These are phyloP conservation scores for Lotus japonicus DNA, from an alignment of 306 rosid species.

Conservation along the genomic window DNA sequence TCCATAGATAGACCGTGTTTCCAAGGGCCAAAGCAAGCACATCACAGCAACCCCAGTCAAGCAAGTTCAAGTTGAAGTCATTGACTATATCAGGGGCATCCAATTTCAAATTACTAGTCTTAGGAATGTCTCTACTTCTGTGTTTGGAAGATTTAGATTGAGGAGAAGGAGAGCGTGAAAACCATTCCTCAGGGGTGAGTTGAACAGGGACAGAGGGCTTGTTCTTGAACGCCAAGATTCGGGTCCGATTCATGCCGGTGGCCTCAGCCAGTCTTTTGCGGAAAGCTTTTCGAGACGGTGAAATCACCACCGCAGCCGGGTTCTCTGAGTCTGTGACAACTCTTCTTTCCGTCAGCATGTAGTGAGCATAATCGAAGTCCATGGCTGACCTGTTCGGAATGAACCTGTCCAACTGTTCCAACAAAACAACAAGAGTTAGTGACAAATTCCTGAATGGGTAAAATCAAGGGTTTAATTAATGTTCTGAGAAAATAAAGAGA, in stretches of 20 bases:
- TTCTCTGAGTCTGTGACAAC: too few relatives aligned
- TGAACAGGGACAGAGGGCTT: too few relatives aligned
- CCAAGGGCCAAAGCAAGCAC: slow-evolving; percentile 65
- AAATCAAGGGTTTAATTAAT: too few relatives aligned
- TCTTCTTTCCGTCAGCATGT: too few relatives aligned
- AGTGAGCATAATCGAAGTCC: too few relatives aligned
- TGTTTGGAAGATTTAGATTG: slow-evolving; percentile 36
- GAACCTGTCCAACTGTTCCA: too few relatives aligned
- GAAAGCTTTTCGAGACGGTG: slow-evolving; percentile 54
- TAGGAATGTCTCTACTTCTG: slow-evolving; percentile 58
- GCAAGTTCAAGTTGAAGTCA: slow-evolving; percentile 61
- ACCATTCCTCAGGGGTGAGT: slow-evolving; percentile 33
- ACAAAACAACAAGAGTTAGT: too few relatives aligned
- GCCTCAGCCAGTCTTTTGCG: slow-evolving; percentile 53
- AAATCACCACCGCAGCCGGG: too few relatives aligned
- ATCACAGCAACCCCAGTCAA: slow-evolving; percentile 70
- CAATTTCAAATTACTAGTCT: too few relatives aligned
- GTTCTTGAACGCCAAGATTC: slow-evolving; percentile 80
- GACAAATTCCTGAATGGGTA: too few relatives aligned
- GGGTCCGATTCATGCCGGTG: slow-evolving; percentile 55
- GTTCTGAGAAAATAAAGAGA: too few relatives aligned
- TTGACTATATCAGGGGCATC: slow-evolving; percentile 77
- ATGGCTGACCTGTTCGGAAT: too few relatives aligned
- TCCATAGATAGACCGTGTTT: slow-evolving; percentile 58
- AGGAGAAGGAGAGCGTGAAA: slow-evolving; percentile 33